phyloP scores from a whole-genome alignment of 176 grass and related monocot genomes.

The Musa itinerans region DNA sequence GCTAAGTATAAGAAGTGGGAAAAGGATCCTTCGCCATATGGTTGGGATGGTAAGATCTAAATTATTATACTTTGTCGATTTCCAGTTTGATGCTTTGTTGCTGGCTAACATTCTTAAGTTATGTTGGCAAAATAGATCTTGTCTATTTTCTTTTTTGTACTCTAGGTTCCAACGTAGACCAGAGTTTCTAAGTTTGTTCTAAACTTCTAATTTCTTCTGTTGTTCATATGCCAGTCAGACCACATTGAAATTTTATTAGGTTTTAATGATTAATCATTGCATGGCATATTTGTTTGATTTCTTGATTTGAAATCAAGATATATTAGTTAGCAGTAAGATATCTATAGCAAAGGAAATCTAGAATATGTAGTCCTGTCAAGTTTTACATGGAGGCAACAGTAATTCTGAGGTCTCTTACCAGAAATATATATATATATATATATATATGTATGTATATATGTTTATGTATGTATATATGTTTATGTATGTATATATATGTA shows the following conservation, averaged over 20 bases:
- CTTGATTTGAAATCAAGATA: not conserved
- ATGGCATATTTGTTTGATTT: not conserved
- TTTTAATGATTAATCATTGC: not conserved
- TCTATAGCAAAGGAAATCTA: not conserved
- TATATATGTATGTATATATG: too few species aligned
- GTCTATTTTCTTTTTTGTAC: not conserved
- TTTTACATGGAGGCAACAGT: not conserved
- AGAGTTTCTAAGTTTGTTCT: not conserved
- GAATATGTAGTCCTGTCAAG: not conserved
- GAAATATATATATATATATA: too few species aligned
- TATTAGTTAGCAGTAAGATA: not conserved
- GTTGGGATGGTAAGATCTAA: constrained; percentile 75
- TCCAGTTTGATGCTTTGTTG: too few species aligned
- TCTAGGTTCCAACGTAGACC: not conserved
- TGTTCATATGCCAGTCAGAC: not conserved
- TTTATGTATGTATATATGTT: too few species aligned
- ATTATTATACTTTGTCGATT: not conserved
- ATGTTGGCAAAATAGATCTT: too few species aligned
- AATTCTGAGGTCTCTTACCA: not conserved
- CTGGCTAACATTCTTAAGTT: too few species aligned
- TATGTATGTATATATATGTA: too few species aligned
- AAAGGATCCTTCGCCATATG: constrained; percentile 72
- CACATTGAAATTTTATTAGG: not conserved
- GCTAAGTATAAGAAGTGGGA: constrained; percentile 95
- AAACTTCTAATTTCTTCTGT: too few species aligned